Evolutionary conservation across 495 filamentous ascomycete species (phyloP).

Genomic region (Penicillium atrosanguineum): DNA sequence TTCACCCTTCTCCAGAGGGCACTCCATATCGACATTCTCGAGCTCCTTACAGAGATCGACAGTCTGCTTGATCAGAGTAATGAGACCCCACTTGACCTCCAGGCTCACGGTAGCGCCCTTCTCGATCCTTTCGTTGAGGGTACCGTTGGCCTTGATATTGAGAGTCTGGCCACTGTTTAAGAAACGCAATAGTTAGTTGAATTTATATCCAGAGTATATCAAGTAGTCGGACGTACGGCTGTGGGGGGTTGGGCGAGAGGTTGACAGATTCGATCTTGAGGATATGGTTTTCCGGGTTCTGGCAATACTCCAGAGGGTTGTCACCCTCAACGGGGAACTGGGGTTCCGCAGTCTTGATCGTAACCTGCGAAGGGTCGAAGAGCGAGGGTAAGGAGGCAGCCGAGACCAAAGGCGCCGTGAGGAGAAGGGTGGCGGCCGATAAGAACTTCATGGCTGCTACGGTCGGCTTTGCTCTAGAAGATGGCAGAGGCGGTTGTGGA

Average conservation of each 20-base stretch:
- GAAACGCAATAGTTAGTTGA: slow-evolving; percentile 10
- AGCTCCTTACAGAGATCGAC: slow-evolving; percentile 87
- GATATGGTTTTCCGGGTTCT: slow-evolving; percentile 55
- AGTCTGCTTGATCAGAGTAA: slow-evolving; percentile 75
- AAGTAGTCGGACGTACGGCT: slow-evolving; percentile 61
- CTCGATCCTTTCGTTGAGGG: slow-evolving; percentile 63
- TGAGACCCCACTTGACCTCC: slow-evolving; percentile 87
- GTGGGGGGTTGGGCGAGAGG: slow-evolving; percentile 80
- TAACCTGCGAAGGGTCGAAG: slow-evolving; percentile 32
- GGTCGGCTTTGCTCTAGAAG: background rate
- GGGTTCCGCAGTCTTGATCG: slow-evolving; percentile 17
- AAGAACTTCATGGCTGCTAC: slow-evolving; percentile 48
- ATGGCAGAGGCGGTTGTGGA: background rate
- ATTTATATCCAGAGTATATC: background rate
- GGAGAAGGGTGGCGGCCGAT: slow-evolving; percentile 32
- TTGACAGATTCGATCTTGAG: slow-evolving; percentile 77
- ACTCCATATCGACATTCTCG: slow-evolving; percentile 80
- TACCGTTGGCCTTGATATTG: slow-evolving; percentile 73
- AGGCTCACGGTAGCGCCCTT: slow-evolving; percentile 76
- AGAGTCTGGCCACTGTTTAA: slow-evolving; percentile 70
- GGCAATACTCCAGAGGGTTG: slow-evolving; percentile 62
- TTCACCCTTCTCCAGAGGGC: slow-evolving; percentile 77
- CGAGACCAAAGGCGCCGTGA: slow-evolving; percentile 33
- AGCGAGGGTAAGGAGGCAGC: slow-evolving; percentile 26
- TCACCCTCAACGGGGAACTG: slow-evolving; percentile 34